These are phyloP conservation scores for Cystofilobasidium capitatum DNA, from an alignment of 768 basidiomycete genomes.

Conservation along the genomic window DNA sequence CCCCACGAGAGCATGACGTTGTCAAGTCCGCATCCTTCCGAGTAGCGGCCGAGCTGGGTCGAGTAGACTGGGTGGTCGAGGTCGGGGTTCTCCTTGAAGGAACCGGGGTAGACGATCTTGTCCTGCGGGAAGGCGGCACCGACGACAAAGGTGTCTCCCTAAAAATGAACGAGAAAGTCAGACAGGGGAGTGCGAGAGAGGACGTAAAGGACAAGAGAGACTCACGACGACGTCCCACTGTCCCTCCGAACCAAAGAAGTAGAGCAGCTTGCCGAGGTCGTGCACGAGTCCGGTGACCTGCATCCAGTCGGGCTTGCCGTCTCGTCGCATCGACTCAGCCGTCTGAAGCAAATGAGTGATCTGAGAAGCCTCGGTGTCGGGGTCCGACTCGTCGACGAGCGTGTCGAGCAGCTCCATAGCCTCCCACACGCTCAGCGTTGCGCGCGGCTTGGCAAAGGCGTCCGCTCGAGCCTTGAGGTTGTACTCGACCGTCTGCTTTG, in stretches of 20 bases:
- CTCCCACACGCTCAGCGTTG: slow-evolving; percentile 52
- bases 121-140: slow-evolving; percentile 72
- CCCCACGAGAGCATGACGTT: slow-evolving; percentile 74
- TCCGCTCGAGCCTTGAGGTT: slow-evolving; percentile 68
- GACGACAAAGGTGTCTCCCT: slow-evolving; percentile 59
- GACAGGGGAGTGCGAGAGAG: not conserved
- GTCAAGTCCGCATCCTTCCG: slow-evolving; percentile 68
- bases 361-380: slow-evolving; percentile 54
- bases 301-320: slow-evolving; percentile 88
- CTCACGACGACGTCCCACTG: slow-evolving; percentile 88
- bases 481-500: slow-evolving; percentile 74
- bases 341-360: slow-evolving; percentile 87
- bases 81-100: slow-evolving; percentile 67
- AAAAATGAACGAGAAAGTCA: not conserved
- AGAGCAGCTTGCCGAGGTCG: slow-evolving; percentile 78
- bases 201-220: not conserved
- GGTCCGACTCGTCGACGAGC: slow-evolving; percentile 81
- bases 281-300: slow-evolving; percentile 47
- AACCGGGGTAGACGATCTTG: slow-evolving; percentile 69
- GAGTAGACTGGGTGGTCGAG: slow-evolving; percentile 55
- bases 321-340: slow-evolving; percentile 75
- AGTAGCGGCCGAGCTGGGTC: slow-evolving; percentile 63
- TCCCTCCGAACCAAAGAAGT: slow-evolving; percentile 62
- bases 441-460: slow-evolving; percentile 57
- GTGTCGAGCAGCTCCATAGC: slow-evolving; percentile 57